Evolutionary conservation across 129 eudicot species (phyloP), one percentile per base, ranked within the genome.

Genomic region (Oenanthe sinensis): DNA sequence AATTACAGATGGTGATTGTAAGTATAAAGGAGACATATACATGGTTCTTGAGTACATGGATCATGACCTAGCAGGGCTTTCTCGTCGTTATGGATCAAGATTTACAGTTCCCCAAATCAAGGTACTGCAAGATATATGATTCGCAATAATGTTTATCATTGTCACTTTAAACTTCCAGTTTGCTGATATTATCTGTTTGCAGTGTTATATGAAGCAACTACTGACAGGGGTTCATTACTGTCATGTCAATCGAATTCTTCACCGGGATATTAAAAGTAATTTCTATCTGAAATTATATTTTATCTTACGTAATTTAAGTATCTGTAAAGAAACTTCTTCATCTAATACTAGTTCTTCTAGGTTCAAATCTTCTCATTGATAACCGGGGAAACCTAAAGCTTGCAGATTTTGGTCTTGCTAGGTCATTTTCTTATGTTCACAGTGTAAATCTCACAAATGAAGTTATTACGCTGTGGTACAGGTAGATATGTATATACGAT

Each of bases 381-480:
- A 89, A 89, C 42, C 77, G 87, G 77, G 93, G 93, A 71, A 86
- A 85, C 73, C 65, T 89, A 78, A 89, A 89, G 87, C 89, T 89
- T 42, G 93, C 93, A 17, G 93, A 89, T 84, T 89, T 89, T 87
- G 93, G 93, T 17, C 86, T 89, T 65, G 87, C 93, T 30, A 86
- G 93, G 15, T 87, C 93, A 10, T 87, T 87, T 72, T 87, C 93
- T 19, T 82, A 73, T 85, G 89, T 87, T 72, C 90, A 87, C 71
- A 87, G 83, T 79, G 90, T 84, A 74, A 87, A 85, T 77, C 90
- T 89, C 78, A 89, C 93, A 71, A 87, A 86, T 79, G 89, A 87
- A 65, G 93, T 89, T 22, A 83, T 94, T 82, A 94, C 98, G 48
- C 85, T 94, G 83, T 91, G 97, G 97, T 94, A 94, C 79, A 91